Conservation (phyloP, 1,139 yeast genomes). For the Diutina neorugosa region DNA sequence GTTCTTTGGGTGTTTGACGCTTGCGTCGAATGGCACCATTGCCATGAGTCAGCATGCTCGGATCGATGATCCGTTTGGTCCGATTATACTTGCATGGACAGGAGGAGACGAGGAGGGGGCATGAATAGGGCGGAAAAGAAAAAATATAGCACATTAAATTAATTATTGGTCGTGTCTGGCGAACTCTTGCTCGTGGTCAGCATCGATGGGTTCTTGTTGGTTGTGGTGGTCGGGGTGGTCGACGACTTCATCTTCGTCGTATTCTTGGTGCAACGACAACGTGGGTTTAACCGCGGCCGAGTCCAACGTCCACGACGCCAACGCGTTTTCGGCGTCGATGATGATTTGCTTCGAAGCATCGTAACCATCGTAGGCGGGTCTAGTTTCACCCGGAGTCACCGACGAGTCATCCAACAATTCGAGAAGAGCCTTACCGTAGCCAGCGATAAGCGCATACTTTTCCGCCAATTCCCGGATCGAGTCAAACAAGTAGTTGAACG, state of each 20-base stretch:
- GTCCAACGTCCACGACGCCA: constrained; percentile 76
- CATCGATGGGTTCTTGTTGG: constrained; percentile 16
- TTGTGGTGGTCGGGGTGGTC: constrained; percentile 20
- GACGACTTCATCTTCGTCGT: constrained; percentile 22
- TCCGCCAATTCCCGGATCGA: constrained; percentile 75
- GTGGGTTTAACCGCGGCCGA: constrained; percentile 73
- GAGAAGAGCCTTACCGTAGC: constrained; percentile 77
- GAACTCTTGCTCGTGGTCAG: constrained; percentile 27
- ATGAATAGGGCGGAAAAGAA: not conserved
- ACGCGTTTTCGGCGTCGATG: constrained; percentile 74
- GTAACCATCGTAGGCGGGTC: constrained; percentile 81
- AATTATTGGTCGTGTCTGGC: constrained; percentile 12
- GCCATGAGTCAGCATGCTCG: not conserved
- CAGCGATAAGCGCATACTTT: constrained; percentile 76
- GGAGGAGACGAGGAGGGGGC: too few relatives aligned
- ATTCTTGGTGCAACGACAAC: constrained; percentile 54
- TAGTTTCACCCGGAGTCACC: constrained; percentile 84
- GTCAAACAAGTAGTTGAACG: constrained; percentile 75
- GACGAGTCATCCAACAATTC: constrained; percentile 77
- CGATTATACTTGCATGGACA: too few relatives aligned
- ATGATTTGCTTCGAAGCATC: constrained; percentile 82
- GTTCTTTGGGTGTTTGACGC: not conserved
- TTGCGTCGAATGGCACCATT: not conserved
- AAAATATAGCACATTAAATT: not conserved
- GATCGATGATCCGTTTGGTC: not conserved